Percentiles rank a stretch among this genome's conserved stretches.
Conservation (phyloP, 2,329 filamentous ascomycete genomes). For the Alternaria rosae region DNA sequence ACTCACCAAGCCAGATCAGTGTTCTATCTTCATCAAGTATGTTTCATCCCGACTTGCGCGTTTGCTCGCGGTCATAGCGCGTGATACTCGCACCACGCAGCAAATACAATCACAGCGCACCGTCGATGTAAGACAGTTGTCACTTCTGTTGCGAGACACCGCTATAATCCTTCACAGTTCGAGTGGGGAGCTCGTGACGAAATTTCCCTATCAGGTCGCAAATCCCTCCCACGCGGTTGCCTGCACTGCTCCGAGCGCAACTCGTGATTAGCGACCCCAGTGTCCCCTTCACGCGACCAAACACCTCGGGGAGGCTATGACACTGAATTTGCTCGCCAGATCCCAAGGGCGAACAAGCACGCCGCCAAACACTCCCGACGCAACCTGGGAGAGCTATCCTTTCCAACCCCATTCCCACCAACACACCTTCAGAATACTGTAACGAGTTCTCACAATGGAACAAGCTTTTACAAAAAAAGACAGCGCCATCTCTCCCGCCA, state of each 20-base stretch:
- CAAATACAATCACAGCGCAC: neutral
- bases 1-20: neutral
- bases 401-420: too few species aligned
- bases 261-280: neutral
- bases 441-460: neutral
- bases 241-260: neutral
- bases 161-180: neutral
- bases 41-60: constrained; percentile 10
- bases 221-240: neutral
- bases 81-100: neutral
- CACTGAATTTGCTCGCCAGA: neutral
- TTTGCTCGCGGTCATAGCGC: constrained; percentile 8
- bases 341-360: neutral
- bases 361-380: neutral
- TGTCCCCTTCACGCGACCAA: neutral
- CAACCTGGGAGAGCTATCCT: neutral
- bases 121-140: neutral
- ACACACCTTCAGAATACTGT: neutral
- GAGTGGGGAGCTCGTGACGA: neutral
- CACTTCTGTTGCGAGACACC: neutral
- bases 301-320: neutral
- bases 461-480: neutral
- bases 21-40: neutral
- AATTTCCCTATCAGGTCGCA: neutral
- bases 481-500: neutral